Percentiles rank a stretch among this genome's conserved stretches.
Conservation (phyloP, 2,329 filamentous ascomycete genomes). For the Ophiosphaerella korrae region DNA sequence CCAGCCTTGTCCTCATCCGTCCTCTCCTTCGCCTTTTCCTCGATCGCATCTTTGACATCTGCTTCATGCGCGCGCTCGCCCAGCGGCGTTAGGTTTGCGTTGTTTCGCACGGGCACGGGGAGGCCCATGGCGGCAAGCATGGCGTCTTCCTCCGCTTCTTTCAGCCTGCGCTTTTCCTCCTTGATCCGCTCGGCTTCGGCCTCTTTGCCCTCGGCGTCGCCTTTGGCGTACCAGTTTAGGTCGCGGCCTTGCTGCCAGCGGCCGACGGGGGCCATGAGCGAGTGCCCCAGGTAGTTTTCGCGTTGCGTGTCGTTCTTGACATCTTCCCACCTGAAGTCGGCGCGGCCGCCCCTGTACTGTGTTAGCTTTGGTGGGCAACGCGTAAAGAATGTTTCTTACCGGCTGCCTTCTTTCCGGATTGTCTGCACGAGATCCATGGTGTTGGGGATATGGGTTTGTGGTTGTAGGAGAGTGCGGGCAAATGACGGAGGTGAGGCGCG, state of each 20-base stretch:
- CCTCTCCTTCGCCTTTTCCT: constrained; percentile 52
- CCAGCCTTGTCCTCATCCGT: constrained; percentile 26
- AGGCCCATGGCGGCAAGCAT: constrained; percentile 82
- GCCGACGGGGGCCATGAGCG: constrained; percentile 87
- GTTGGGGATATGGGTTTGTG: constrained; percentile 16
- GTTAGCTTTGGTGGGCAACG: constrained; percentile 4
- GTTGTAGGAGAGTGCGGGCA: constrained; percentile 21
- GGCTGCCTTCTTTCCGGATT: constrained; percentile 86
- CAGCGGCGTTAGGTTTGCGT: constrained; percentile 67
- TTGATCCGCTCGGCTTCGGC: constrained; percentile 59
- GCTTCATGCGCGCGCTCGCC: constrained; percentile 57
- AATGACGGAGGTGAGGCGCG: constrained; percentile 25
- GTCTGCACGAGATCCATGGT: constrained; percentile 91
- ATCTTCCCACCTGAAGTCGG: constrained; percentile 96
- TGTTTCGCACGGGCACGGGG: constrained; percentile 69
- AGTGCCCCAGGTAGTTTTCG: constrained; percentile 90
- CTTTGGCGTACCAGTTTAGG: constrained; percentile 68
- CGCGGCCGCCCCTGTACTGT: constrained; percentile 71
- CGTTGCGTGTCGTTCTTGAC: constrained; percentile 85
- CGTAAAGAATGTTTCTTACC: constrained; percentile 50
- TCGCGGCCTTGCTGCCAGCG: constrained; percentile 85
- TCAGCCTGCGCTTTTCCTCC: constrained; percentile 80
- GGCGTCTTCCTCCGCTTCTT: constrained; percentile 92
- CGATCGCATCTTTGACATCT: constrained; percentile 61
- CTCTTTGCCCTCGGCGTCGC: constrained; percentile 61